phyloP scores from a whole-genome alignment of 305 asterid genomes.

The Fraxinus xanthoxyloides region DNA sequence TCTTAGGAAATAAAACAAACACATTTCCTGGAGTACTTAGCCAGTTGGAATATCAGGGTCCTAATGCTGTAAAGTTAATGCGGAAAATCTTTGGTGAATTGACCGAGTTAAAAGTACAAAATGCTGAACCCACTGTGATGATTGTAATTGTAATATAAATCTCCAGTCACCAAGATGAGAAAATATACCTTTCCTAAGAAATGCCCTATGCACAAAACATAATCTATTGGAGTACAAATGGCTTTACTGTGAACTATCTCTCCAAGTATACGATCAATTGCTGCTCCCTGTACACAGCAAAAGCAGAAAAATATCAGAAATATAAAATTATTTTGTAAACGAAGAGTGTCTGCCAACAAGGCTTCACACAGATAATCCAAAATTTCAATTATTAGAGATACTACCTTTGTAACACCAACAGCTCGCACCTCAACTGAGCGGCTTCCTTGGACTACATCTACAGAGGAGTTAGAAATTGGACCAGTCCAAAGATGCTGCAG shows the following conservation, averaged over 20 bases:
- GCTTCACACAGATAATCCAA: not conserved
- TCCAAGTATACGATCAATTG: slow-evolving; percentile 93
- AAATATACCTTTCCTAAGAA: slow-evolving; percentile 83
- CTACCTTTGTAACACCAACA: slow-evolving; percentile 98
- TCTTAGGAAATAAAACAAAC: not conserved
- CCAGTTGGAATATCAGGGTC: not conserved
- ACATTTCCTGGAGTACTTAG: not conserved
- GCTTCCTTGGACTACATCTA: slow-evolving; percentile 96
- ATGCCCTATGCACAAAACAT: slow-evolving; percentile 90
- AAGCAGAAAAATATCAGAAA: not conserved
- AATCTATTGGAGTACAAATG: slow-evolving; percentile 83
- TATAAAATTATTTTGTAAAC: not conserved
- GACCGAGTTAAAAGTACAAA: not conserved
- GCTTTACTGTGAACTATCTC: slow-evolving; percentile 95
- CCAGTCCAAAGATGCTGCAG: slow-evolving; percentile 99
- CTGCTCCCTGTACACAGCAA: slow-evolving; percentile 72
- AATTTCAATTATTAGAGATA: not conserved
- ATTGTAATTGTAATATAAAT: not conserved
- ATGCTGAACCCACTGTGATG: not conserved
- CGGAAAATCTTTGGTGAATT: not conserved
- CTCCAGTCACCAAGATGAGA: not conserved
- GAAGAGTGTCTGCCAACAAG: not conserved
- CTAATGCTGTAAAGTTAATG: not conserved
- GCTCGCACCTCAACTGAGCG: slow-evolving; percentile 97
- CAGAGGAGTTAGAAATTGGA: slow-evolving; percentile 91